Evolutionary conservation across 257 asterid genomes (phyloP).

Genomic region (Ophiorrhiza pumila): DNA sequence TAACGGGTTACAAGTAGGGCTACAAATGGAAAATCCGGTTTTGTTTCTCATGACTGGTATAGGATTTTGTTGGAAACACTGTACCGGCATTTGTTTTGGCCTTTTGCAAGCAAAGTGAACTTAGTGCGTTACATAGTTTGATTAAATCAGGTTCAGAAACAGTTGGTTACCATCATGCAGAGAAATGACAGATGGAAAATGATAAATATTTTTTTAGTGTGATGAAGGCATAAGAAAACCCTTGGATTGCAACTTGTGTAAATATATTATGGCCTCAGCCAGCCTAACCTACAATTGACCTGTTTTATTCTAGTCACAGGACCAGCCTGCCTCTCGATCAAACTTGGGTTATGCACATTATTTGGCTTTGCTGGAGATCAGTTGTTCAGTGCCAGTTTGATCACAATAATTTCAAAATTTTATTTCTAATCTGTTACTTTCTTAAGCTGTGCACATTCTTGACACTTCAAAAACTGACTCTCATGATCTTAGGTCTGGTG

Average conservation of each 20-base stretch:
- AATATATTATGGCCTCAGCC: not conserved
- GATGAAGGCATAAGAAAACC: not conserved
- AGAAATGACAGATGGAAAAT: not conserved
- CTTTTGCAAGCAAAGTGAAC: not conserved
- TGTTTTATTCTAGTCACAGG: not conserved
- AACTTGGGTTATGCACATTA: not conserved
- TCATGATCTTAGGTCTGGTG: not conserved
- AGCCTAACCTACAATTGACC: not conserved
- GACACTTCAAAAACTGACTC: not conserved
- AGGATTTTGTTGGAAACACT: not conserved
- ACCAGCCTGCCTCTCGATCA: not conserved
- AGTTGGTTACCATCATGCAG: not conserved
- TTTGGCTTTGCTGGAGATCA: not conserved
- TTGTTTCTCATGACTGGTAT: not conserved
- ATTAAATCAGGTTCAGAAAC: not conserved
- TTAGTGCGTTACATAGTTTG: not conserved
- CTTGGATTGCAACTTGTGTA: not conserved
- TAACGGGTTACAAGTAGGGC: not conserved
- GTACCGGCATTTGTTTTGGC: not conserved
- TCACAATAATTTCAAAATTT: not conserved
- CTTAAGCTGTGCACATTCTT: conserved; percentile 1
- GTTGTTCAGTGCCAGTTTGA: not conserved
- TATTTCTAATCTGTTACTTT: not conserved
- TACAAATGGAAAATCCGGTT: not conserved
- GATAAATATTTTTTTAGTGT: not conserved